These are phyloP conservation scores for Scutellaria minor DNA, from an alignment of 257 asterid species.

Conservation along the genomic window DNA sequence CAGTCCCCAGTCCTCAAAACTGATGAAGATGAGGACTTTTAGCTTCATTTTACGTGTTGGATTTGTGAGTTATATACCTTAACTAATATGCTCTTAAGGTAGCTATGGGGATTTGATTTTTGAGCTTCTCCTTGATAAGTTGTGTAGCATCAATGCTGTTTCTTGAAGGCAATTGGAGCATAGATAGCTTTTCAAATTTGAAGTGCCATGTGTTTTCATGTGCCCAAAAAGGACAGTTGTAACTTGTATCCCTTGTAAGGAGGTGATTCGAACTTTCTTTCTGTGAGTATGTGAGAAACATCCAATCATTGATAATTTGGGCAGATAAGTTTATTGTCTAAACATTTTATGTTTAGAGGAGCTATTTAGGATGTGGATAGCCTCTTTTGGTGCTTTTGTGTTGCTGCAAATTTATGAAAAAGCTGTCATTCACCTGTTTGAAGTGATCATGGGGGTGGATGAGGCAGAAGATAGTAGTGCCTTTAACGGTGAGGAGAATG, in stretches of 20 bases:
- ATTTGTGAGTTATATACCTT: not conserved
- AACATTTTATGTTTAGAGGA: not conserved
- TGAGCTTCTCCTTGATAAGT: not conserved
- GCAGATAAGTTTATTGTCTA: not conserved
- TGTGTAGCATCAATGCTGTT: slow-evolving; percentile 14
- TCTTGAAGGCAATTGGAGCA: not conserved
- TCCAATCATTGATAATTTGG: too few species aligned
- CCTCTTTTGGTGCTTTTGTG: not conserved
- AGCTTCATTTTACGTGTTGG: not conserved
- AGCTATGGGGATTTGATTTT: not conserved
- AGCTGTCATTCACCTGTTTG: not conserved
- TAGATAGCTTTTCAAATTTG: not conserved
- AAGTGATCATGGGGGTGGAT: not conserved
- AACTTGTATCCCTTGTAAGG: not conserved
- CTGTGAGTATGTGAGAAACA: not conserved
- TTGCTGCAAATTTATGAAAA: not conserved
- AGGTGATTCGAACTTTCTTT: not conserved
- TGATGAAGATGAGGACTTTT: slow-evolving; percentile 1
- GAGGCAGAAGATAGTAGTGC: not conserved
- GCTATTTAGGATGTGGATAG: not conserved
- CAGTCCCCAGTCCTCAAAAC: not conserved
- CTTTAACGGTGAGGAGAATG: not conserved
- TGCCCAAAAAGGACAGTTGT: not conserved
- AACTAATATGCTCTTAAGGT: slow-evolving; percentile 12
- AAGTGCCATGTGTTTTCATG: not conserved